Base-by-base conservation (phyloP, 1,139 yeast species). In the Nakaseomyces uthaithaninus region DNA sequence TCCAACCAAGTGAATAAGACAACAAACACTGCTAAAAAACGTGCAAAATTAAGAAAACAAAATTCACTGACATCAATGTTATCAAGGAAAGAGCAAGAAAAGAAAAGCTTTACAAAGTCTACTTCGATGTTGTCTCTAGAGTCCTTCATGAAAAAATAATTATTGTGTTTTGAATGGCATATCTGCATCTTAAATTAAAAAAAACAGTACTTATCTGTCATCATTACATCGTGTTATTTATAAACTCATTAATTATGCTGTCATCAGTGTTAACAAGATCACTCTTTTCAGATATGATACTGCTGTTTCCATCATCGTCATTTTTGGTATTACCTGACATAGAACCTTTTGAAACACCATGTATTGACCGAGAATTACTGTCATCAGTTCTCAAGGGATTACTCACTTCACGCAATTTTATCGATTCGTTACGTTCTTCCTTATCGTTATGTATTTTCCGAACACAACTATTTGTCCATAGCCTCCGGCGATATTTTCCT, bases 381-480 rank as follows among this genome's bases (percentile, higher is more conserved):
- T 27, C 44, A 12, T 47, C 50, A 17, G 42, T 44, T 27, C 49
- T 44, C 17, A 48, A 30, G 8, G 54, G 51, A 23, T 49, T 49
- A 1, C 42, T 43, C 6, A 47, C 45, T 33, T 44, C 51, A 19
- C 45, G 51, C 12, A 39, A 37, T 27, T 33, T 26, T 4, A 38
- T 23, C 2, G 41, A 34, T n/a, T 26, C 39, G 17, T 42, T 43
- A 11, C 40, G 47, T 8, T 42, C 43, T 20, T 39, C 44, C 7
- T 16, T 37, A n/a, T 33, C 24, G 19, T 38, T 19, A 25, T 28
- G 12, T 44, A 43, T 44, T 25, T 45, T 41, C 41, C 66, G 57
- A 18, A 48, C 49, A 37, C 72, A 69, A 22, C 53, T 51, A 37
- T 75, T 56, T 1, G 68, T 60, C 81, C 81, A 75, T 54, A 79